Conservation (phyloP, 2,329 filamentous ascomycete species). For the Xylaria sp. region DNA sequence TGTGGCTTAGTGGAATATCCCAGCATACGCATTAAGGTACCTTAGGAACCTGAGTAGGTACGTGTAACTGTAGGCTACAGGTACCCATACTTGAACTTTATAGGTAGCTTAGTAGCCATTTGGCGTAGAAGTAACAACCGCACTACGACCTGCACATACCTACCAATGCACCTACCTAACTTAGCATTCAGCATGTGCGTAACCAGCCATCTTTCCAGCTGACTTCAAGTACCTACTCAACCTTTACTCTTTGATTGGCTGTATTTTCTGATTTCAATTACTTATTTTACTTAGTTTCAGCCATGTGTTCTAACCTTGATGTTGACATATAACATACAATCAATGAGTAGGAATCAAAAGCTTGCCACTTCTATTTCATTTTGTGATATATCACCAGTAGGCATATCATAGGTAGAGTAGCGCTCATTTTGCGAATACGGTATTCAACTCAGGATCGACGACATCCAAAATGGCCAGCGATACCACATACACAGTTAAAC, state of each 20-base stretch:
- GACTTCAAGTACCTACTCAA: not conserved
- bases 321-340: too few relatives aligned
- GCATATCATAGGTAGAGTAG: not conserved
- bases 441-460: not conserved
- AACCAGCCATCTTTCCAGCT: too few relatives aligned
- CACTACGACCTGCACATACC: not conserved
- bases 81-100: not conserved
- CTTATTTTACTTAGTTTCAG: not conserved
- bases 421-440: not conserved
- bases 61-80: not conserved
- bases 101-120: not conserved
- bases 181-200: not conserved
- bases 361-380: not conserved
- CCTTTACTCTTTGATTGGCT: too few relatives aligned
- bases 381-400: not conserved
- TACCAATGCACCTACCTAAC: not conserved
- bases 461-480: conserved; percentile 18
- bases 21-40: not conserved
- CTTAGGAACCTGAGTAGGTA: not conserved
- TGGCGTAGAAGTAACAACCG: not conserved
- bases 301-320: not conserved
- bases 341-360: too few relatives aligned
- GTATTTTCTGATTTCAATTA: too few relatives aligned
- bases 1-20: conserved; percentile 15
- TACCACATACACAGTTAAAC: conserved; percentile 48